phyloP scores from a whole-genome alignment of 2,329 filamentous ascomycete genomes.

The Davidsoniella neocaledoniae region DNA sequence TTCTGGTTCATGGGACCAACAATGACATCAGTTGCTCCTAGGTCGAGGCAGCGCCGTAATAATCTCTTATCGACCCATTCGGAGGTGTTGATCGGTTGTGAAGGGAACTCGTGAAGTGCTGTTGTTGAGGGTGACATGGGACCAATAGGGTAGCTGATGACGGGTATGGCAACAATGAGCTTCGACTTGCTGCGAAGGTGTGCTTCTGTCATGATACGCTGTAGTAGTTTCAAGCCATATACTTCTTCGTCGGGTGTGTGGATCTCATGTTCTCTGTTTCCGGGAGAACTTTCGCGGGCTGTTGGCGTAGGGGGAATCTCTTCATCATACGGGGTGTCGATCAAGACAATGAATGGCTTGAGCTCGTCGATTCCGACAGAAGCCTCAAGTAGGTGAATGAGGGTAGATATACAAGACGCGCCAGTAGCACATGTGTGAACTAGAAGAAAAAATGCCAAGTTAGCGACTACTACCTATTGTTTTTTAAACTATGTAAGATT shows the following conservation, averaged over 20 bases:
- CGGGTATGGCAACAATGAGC: slow-evolving; percentile 37
- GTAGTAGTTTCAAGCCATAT: slow-evolving; percentile 37
- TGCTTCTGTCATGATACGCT: slow-evolving; percentile 40
- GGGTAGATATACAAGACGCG: slow-evolving; percentile 33
- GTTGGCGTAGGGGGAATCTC: slow-evolving; percentile 23
- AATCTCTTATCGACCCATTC: slow-evolving; percentile 25
- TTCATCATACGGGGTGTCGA: slow-evolving; percentile 39
- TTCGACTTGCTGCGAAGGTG: slow-evolving; percentile 38
- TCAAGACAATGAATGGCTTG: slow-evolving; percentile 38
- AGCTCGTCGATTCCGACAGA: slow-evolving; percentile 28
- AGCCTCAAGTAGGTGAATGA: slow-evolving; percentile 35
- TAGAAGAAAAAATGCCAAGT: slow-evolving; percentile 17
- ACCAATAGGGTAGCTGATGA: slow-evolving; percentile 28
- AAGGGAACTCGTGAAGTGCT: slow-evolving; percentile 16
- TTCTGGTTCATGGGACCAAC: slow-evolving; percentile 61
- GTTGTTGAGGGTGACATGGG: slow-evolving; percentile 17
- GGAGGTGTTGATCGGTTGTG: slow-evolving; percentile 17
- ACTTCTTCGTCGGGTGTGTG: slow-evolving; percentile 30
- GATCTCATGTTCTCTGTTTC: slow-evolving; percentile 20
- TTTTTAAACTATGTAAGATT: slow-evolving; percentile 5
- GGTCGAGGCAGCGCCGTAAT: slow-evolving; percentile 61
- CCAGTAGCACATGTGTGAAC: slow-evolving; percentile 39
- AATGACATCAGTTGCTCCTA: slow-evolving; percentile 74
- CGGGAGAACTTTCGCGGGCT: slow-evolving; percentile 14
- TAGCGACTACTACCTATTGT: slow-evolving; percentile 12